These are phyloP conservation scores for Crithidia bombi DNA, from an alignment of 208 protist genomes.

Conservation along the genomic window DNA sequence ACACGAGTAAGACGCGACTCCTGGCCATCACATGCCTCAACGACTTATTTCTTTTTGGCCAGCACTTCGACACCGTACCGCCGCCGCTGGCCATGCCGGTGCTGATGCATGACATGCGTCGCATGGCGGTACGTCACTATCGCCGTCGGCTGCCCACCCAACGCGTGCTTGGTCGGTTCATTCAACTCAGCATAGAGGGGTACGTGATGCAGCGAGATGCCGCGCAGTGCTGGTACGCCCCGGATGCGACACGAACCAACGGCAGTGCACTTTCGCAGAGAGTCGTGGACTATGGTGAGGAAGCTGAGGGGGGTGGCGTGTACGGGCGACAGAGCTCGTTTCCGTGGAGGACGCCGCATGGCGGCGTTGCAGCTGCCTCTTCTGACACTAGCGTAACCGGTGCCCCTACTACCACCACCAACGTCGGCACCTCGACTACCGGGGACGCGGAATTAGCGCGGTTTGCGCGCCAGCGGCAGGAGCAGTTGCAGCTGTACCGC, in stretches of 20 bases:
- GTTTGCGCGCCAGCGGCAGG: slow-evolving; percentile 64
- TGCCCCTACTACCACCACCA: slow-evolving; percentile 1
- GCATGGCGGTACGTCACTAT: slow-evolving; percentile 80
- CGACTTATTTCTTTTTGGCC: slow-evolving; percentile 63
- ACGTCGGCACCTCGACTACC: slow-evolving; percentile 6
- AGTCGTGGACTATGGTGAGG: too few species aligned
- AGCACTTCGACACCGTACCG: slow-evolving; percentile 42
- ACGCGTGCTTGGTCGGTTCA: slow-evolving; percentile 60
- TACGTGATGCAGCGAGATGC: slow-evolving; percentile 73
- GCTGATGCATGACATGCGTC: slow-evolving; percentile 39
- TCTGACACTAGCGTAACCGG: not conserved
- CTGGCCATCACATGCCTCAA: slow-evolving; percentile 73
- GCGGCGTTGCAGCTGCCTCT: too few species aligned
- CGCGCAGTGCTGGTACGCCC: slow-evolving; percentile 51
- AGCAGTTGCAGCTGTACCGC: slow-evolving; percentile 74
- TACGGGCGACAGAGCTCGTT: not conserved
- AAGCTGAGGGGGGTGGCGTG: not conserved
- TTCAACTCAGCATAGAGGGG: slow-evolving; percentile 73
- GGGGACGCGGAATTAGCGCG: slow-evolving; percentile 36
- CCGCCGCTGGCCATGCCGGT: slow-evolving; percentile 33
- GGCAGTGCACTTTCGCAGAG: not conserved
- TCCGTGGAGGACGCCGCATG: not conserved
- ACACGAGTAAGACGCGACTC: slow-evolving; percentile 78
- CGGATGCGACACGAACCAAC: not conserved
- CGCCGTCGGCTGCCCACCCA: slow-evolving; percentile 41